These are phyloP conservation scores for Fraxinus americana DNA, from an alignment of 257 asterid species.

Conservation along the genomic window DNA sequence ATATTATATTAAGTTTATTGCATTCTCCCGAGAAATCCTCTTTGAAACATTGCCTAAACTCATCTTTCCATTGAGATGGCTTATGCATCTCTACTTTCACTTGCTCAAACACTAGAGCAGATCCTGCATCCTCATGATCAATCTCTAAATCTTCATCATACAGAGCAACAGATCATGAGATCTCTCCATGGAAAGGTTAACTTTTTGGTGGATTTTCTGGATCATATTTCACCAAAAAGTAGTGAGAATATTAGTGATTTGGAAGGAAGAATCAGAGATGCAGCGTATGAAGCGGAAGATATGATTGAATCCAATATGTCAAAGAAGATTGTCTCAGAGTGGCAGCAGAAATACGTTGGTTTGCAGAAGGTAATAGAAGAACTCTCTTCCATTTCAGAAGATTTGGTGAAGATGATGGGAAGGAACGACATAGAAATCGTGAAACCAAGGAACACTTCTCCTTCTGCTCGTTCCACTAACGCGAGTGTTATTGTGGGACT, in stretches of 20 bases:
- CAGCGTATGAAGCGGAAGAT: slow-evolving; percentile 20
- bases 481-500: not conserved
- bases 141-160: not conserved
- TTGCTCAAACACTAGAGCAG: slow-evolving; percentile 7
- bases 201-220: slow-evolving; percentile 1
- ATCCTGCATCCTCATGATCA: not conserved
- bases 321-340: not conserved
- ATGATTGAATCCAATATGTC: slow-evolving; percentile 1
- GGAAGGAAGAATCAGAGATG: not conserved
- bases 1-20: no score
- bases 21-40: no score
- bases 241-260: not conserved
- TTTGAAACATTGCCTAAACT: no score
- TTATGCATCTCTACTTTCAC: slow-evolving; percentile 18
- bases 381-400: not conserved
- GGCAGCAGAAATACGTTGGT: not conserved
- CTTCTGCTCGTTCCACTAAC: not conserved
- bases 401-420: not conserved
- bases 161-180: no score
- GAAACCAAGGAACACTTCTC: not conserved
- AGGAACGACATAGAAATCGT: not conserved
- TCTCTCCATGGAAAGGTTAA: not conserved
- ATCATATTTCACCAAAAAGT: not conserved
- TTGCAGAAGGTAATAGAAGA: not conserved
- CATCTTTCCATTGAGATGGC: slow-evolving; percentile 2